Percentiles rank a stretch among this genome's conserved stretches.
Conservation (phyloP, 108 stramenopile species). For the Nannochloropsis granulata region DNA sequence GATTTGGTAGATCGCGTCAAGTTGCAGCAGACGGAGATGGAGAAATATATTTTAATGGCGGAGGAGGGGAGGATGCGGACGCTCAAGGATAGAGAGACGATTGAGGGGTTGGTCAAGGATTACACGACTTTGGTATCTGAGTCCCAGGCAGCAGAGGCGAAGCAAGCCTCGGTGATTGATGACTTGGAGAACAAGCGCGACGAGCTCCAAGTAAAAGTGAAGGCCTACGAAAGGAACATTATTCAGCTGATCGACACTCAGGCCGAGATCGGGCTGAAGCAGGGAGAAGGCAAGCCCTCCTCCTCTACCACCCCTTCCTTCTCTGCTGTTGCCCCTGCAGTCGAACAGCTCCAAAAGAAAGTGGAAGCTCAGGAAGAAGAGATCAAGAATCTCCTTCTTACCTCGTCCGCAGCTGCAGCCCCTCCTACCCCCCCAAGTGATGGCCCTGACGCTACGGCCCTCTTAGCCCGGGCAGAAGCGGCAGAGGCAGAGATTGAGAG, state of each 20-base stretch:
- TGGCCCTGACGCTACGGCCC: not conserved
- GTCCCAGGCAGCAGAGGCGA: not conserved
- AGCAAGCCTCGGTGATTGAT: not conserved
- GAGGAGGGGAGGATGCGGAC: slow-evolving; percentile 8
- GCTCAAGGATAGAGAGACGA: slow-evolving; percentile 6
- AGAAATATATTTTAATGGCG: not conserved
- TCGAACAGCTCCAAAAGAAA: not conserved
- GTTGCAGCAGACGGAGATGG: not conserved
- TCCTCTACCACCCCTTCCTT: not conserved
- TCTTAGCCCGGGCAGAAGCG: not conserved
- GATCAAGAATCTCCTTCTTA: not conserved
- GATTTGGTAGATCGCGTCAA: not conserved
- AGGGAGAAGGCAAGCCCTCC: not conserved
- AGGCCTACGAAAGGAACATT: slow-evolving; percentile 22
- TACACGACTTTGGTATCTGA: slow-evolving; percentile 19
- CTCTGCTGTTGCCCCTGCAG: not conserved
- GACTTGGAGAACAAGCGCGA: slow-evolving; percentile 21
- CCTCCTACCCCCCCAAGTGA: not conserved
- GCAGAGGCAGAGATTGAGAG: not conserved
- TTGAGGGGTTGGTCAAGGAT: slow-evolving; percentile 14
- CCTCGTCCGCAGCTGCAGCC: not conserved
- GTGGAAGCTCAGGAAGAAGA: not conserved
- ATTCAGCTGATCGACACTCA: not conserved
- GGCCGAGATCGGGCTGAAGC: not conserved
- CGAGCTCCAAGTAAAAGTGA: slow-evolving; percentile 14